Conservation (phyloP, 345 rosid genomes). For the Brassica napus region Da-Ae NC_063451.1:45836501-45837000, state of each 20-base stretch:
- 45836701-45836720: too few relatives aligned
- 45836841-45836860: background rate
- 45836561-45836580: too few relatives aligned
- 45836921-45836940: background rate
- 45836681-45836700: too few relatives aligned
- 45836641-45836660: too few relatives aligned
- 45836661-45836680: too few relatives aligned
- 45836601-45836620: too few relatives aligned
- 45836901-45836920: background rate
- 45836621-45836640: too few relatives aligned
- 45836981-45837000: constrained; percentile 1
- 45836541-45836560: too few relatives aligned
- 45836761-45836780: background rate
- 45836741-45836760: background rate
- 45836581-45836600: too few relatives aligned
- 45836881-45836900: background rate
- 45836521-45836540: too few relatives aligned
- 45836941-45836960: constrained; percentile 31
- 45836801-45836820: constrained; percentile 31
- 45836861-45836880: background rate
- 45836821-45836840: constrained; percentile 1
- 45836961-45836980: constrained; percentile 24
- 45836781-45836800: constrained; percentile 31
- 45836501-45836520: too few relatives aligned
- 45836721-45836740: too few relatives aligned